Evolutionary conservation across 2,329 filamentous ascomycete genomes (phyloP).

Genomic region (Periconia digitata): DNA sequence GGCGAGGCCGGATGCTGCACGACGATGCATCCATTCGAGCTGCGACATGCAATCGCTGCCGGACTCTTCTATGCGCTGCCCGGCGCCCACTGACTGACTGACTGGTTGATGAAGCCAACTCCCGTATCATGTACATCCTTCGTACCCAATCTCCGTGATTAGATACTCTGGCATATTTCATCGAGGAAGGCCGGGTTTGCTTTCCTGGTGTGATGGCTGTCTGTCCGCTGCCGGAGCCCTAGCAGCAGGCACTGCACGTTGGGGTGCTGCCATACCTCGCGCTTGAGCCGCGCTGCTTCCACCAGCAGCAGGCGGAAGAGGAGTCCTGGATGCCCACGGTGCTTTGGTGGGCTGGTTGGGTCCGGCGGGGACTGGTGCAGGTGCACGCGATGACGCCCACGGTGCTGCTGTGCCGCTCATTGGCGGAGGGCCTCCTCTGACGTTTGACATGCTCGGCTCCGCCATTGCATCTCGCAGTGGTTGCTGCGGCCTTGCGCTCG

Average conservation of each 20-base stretch:
- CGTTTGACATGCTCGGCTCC: constrained; percentile 12
- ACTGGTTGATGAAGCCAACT: too few relatives aligned
- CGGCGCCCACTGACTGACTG: background rate
- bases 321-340: constrained; percentile 30
- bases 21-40: too few relatives aligned
- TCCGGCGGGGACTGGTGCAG: constrained; percentile 24
- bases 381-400: constrained; percentile 22
- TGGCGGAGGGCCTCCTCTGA: constrained; percentile 12
- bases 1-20: too few relatives aligned
- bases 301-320: constrained; percentile 15
- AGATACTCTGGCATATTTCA: constrained; percentile 7
- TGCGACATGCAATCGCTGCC: background rate
- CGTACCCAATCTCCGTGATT: background rate
- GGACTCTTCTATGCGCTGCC: too few relatives aligned
- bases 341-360: constrained; percentile 38
- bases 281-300: constrained; percentile 26
- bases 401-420: constrained; percentile 22
- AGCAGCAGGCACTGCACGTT: constrained; percentile 14
- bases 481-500: constrained; percentile 22
- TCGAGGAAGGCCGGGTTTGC: constrained; percentile 5
- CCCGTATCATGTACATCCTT: constrained; percentile 14
- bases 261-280: constrained; percentile 10
- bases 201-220: constrained; percentile 6
- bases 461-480: constrained; percentile 28
- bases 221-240: constrained; percentile 28